phyloP scores from a whole-genome alignment of 2,329 filamentous ascomycete genomes.

The Colletotrichum orchidophilum region DNA sequence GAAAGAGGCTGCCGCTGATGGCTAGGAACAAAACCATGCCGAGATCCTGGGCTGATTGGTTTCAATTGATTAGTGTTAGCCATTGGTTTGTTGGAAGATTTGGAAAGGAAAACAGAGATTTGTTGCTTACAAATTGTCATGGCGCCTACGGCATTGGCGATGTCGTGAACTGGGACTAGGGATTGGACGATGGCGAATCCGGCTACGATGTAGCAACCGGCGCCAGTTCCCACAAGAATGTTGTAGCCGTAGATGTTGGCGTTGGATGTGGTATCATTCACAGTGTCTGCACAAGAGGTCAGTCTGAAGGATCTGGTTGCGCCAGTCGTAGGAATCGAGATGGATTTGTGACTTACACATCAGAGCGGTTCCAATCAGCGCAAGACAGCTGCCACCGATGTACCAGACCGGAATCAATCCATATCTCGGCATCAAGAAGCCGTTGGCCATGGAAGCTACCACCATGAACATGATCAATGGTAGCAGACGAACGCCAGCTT shows the following conservation, averaged over 20 bases:
- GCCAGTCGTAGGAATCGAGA: too few relatives aligned
- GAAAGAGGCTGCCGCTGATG: not conserved
- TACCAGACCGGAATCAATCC: slow-evolving; percentile 51
- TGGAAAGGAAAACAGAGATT: too few relatives aligned
- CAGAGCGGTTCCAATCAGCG: slow-evolving; percentile 44
- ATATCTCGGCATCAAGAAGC: slow-evolving; percentile 44
- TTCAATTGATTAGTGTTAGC: not conserved
- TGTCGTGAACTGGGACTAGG: slow-evolving; percentile 41
- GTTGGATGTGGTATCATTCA: slow-evolving; percentile 38
- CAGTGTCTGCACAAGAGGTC: slow-evolving; percentile 36
- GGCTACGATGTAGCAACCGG: slow-evolving; percentile 48
- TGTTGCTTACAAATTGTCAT: slow-evolving; percentile 42
- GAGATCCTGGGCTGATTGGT: not conserved
- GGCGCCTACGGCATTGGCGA: slow-evolving; percentile 45
- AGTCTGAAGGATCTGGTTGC: not conserved
- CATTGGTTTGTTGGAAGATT: too few relatives aligned
- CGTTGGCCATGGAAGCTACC: slow-evolving; percentile 46
- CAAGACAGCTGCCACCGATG: slow-evolving; percentile 44
- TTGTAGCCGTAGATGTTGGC: slow-evolving; percentile 45
- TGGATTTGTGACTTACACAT: slow-evolving; percentile 39
- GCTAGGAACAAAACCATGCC: not conserved
- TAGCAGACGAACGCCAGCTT: slow-evolving; percentile 48
- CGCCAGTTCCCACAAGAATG: slow-evolving; percentile 51
- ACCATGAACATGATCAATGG: slow-evolving; percentile 50
- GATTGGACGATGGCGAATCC: slow-evolving; percentile 47